phyloP scores from a whole-genome alignment of 441 rosid species.

The Sinapis alba region DNA sequence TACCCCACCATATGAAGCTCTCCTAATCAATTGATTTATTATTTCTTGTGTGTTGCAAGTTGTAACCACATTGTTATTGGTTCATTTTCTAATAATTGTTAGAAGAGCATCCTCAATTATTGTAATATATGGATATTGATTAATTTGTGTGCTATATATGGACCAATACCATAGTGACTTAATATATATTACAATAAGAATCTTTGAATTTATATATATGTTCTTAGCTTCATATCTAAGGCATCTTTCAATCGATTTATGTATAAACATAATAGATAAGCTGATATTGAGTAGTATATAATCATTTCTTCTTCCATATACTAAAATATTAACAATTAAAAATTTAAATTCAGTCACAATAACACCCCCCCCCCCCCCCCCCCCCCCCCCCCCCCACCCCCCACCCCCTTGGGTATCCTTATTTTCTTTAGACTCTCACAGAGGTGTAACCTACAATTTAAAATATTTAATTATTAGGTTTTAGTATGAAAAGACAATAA shows the following conservation, averaged over 20 bases:
- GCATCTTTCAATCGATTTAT: background rate
- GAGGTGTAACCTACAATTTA: background rate
- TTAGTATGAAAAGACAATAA: background rate
- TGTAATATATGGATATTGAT: slow-evolving; percentile 13
- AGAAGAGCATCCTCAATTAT: slow-evolving; percentile 30
- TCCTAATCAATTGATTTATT: slow-evolving; percentile 9
- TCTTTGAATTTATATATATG: slow-evolving; percentile 11
- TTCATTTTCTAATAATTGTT: slow-evolving; percentile 25
- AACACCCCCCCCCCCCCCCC: too few relatives aligned
- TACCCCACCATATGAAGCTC: slow-evolving; percentile 38
- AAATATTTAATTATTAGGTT: background rate
- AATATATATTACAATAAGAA: background rate
- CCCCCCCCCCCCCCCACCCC: too few relatives aligned
- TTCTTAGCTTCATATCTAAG: background rate
- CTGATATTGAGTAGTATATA: background rate
- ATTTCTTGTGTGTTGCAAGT: slow-evolving; percentile 32
- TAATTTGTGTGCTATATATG: slow-evolving; percentile 14
- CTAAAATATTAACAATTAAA: background rate
- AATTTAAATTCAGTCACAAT: background rate
- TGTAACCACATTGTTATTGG: slow-evolving; percentile 32
- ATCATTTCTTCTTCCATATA: background rate
- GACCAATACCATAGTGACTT: slow-evolving; percentile 20
- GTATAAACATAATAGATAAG: background rate
- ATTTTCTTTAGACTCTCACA: background rate
- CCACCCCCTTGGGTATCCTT: background rate